Base-by-base conservation (phyloP, 2,329 filamentous ascomycete genomes). In the Cladorrhinum sp. region DNA sequence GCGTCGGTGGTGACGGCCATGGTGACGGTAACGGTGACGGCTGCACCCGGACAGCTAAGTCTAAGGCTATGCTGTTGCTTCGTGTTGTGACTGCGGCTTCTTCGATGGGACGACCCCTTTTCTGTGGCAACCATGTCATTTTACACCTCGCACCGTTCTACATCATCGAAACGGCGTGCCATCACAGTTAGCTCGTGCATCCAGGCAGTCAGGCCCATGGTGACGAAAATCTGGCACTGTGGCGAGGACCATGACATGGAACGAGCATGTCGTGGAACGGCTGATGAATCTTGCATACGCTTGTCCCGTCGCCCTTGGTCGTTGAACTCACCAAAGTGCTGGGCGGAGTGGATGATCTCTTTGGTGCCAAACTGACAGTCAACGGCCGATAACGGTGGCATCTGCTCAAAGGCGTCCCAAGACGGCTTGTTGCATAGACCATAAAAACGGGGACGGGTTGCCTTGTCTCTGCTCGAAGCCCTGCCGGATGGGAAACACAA, bases 401-500 rank as follows among this genome's bases (percentile, higher is more conserved):
- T 27, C 8, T 29, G 50, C 50, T 18, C 10, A 22, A 27, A 23
- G 38, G 12, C 36, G 27, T 49, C 24, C 38, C 53, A 56, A 56
- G 53, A 56, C 53, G 53, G 53, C 12, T 49, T 20, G 23, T 25
- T 45, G 53, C 53, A 56, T 56, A 18, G 13, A 24, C 41, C 29
- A 38, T 41, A 23, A n/a, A n/a, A 45, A n/a, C n/a, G 18, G n/a
- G 41, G 10, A 18, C 41, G 18, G 20, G 22, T 56, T 36, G 25
- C 25, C 25, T 29, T 29, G 25, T 10, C 25, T 29, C 10, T 4
- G 5, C 25, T 29, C 10, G n/a, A n/a, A n/a, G 25, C 25, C 25
- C 36, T 55, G 23, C 50, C 54, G 16, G 61, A 52, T 59, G 57
- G 53, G 29, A 29, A 51, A 57, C 54, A 55, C 58, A 52, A 54